Evolutionary conservation across 1,284 basidiomycete species (phyloP).

Genomic region (Ganoderma lingzhi): DNA sequence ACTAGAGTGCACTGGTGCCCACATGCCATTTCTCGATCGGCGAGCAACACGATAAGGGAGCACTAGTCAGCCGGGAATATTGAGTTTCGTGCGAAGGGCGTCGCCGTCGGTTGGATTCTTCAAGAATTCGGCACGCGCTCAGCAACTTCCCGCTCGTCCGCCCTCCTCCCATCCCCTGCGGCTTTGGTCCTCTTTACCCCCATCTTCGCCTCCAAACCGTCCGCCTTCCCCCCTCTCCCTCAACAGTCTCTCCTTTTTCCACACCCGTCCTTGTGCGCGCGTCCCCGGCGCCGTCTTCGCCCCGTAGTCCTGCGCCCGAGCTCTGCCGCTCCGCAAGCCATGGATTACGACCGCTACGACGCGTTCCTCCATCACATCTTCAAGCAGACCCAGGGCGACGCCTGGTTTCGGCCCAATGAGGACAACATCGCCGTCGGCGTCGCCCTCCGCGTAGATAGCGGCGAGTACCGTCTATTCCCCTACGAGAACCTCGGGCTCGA

Average conservation of each 20-base stretch:
- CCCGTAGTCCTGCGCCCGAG: conserved; percentile 15
- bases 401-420: conserved; percentile 64
- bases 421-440: conserved; percentile 65
- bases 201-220: conserved; percentile 17
- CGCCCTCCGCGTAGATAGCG: conserved; percentile 66
- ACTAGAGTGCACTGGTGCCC: neutral
- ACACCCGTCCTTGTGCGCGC: neutral
- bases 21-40: neutral
- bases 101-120: neutral
- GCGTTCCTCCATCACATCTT: conserved; percentile 62
- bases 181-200: conserved; percentile 24
- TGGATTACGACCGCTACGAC: conserved; percentile 60
- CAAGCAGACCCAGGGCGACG: conserved; percentile 65
- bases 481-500: conserved; percentile 74
- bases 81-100: conserved; percentile 6
- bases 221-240: conserved; percentile 19
- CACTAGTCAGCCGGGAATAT: conserved; percentile 3
- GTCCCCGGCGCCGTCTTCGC: conserved; percentile 19
- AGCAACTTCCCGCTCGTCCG: conserved; percentile 16
- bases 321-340: conserved; percentile 33
- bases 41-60: conserved; percentile 8
- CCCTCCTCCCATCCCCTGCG: conserved; percentile 27
- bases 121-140: conserved; percentile 13
- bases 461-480: conserved; percentile 73
- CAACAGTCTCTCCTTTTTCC: conserved; percentile 7